Conservation (phyloP, 1,139 yeast genomes). For the Nakaseomyces uthaithaninus region DNA sequence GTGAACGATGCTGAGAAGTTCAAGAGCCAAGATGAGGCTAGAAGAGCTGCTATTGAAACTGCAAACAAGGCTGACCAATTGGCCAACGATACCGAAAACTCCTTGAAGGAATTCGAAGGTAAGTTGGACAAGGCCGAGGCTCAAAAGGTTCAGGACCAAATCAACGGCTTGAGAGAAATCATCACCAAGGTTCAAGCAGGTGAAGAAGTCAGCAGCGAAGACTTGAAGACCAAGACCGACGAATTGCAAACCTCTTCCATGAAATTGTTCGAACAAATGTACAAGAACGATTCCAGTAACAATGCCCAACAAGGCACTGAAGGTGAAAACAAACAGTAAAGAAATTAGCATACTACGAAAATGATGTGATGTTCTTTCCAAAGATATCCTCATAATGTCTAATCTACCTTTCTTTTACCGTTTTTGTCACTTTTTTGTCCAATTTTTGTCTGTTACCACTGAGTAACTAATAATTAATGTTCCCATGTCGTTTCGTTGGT, state of each 20-base stretch:
- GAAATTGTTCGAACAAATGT: slow-evolving; percentile 91
- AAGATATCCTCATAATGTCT: not conserved
- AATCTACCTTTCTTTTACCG: not conserved
- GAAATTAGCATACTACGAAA: not conserved
- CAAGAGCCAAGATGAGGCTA: slow-evolving; percentile 93
- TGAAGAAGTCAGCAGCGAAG: slow-evolving; percentile 69
- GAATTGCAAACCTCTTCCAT: slow-evolving; percentile 67
- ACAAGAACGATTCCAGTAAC: slow-evolving; percentile 50
- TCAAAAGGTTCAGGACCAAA: slow-evolving; percentile 64
- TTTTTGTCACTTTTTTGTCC: not conserved
- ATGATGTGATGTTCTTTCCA: not conserved
- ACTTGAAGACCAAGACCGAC: slow-evolving; percentile 60
- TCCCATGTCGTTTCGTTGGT: slow-evolving; percentile 3
- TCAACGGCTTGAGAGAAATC: slow-evolving; percentile 75
- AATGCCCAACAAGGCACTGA: slow-evolving; percentile 1
- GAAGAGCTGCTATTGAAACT: slow-evolving; percentile 85
- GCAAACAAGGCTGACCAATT: slow-evolving; percentile 98
- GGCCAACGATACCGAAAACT: slow-evolving; percentile 92
- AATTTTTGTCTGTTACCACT: not conserved
- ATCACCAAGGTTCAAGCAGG: slow-evolving; percentile 93
- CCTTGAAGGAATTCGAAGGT: slow-evolving; percentile 89
- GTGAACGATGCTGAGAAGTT: slow-evolving; percentile 96
- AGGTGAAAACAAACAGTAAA: slow-evolving; percentile 32
- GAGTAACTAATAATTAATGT: slow-evolving; percentile 5
- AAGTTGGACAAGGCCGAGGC: slow-evolving; percentile 80